Conservation (phyloP, 1,284 basidiomycete genomes). For the Heterobasidion irregulare region DNA sequence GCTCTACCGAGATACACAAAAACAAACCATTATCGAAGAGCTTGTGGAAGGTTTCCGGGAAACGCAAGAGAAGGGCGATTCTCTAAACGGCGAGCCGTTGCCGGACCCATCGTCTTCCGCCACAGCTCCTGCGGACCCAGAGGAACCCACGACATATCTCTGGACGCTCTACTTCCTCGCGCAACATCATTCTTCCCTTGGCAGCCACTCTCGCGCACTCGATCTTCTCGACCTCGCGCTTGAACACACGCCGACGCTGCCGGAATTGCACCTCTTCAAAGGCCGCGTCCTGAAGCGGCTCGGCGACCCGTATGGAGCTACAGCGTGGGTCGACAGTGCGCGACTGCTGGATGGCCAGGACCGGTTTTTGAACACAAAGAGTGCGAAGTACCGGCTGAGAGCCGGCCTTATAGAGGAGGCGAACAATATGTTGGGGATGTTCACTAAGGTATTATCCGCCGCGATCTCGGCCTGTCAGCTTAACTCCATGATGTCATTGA, state of each 20-base stretch:
- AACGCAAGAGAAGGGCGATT: conserved; percentile 18
- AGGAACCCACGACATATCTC: conserved; percentile 82
- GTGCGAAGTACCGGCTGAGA: conserved; percentile 85
- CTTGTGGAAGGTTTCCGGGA: conserved; percentile 52
- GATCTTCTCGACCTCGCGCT: conserved; percentile 62
- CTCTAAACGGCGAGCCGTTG: conserved; percentile 12
- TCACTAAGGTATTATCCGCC: conserved; percentile 67
- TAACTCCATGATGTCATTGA: not conserved
- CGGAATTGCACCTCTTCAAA: conserved; percentile 83
- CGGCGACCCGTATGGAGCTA: conserved; percentile 77
- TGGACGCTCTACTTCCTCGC: conserved; percentile 96
- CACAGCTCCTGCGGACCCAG: conserved; percentile 14
- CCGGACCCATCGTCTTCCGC: conserved; percentile 19
- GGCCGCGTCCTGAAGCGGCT: conserved; percentile 84
- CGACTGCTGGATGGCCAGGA: conserved; percentile 90
- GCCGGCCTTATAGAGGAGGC: conserved; percentile 77
- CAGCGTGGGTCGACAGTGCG: conserved; percentile 75
- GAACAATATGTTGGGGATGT: conserved; percentile 65
- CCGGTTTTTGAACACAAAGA: conserved; percentile 92
- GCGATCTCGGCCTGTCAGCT: not conserved
- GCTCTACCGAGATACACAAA: conserved; percentile 63
- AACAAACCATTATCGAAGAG: conserved; percentile 65
- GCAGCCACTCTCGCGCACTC: conserved; percentile 48
- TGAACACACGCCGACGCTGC: conserved; percentile 87
- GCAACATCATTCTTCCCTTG: conserved; percentile 77